These are phyloP conservation scores for Dichomitus squalens DNA, from an alignment of 1,284 basidiomycete genomes.

Conservation along the genomic window DNA sequence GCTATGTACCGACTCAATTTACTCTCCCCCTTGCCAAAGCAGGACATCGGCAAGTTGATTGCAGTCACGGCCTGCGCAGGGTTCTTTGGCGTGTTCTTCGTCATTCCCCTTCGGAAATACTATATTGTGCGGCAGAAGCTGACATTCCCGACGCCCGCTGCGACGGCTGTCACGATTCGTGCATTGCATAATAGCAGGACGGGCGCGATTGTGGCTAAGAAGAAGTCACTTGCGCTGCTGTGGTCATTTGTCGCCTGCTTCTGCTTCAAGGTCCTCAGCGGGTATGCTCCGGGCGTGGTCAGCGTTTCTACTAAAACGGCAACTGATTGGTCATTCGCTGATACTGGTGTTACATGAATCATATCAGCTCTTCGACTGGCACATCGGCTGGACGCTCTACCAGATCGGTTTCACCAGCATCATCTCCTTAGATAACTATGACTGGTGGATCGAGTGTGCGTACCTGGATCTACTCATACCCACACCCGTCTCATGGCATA, in stretches of 20 bases:
- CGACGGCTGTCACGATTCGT: conserved; percentile 71
- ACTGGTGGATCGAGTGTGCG: conserved; percentile 55
- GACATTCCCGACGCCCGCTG: conserved; percentile 71
- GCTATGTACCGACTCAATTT: conserved; percentile 64
- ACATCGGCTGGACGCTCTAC: conserved; percentile 68
- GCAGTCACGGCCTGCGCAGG: conserved; percentile 58
- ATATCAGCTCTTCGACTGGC: conserved; percentile 63
- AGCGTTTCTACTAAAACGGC: too few species aligned
- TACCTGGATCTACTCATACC: too few species aligned
- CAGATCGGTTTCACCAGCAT: conserved; percentile 62
- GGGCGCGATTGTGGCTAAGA: conserved; percentile 54
- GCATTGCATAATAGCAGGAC: conserved; percentile 57
- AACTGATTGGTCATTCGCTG: too few species aligned
- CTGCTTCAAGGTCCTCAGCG: conserved; percentile 55
- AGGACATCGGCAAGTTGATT: conserved; percentile 59
- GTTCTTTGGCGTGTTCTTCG: conserved; percentile 72
- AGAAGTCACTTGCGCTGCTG: conserved; percentile 58
- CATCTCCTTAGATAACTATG: conserved; percentile 61
- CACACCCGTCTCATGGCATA: too few species aligned
- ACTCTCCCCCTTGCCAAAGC: conserved; percentile 43
- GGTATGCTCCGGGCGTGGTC: conserved; percentile 62
- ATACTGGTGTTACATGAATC: background rate
- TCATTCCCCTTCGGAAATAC: conserved; percentile 64
- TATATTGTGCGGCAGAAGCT: conserved; percentile 71
- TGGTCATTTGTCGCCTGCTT: conserved; percentile 53